A percentile compares a stretch with the other conserved stretches of the same genome.
These are phyloP conservation scores for peach (Prunus persica) DNA, from an alignment of 306 rosid species.

Conservation along the genomic window Prunus_persica_NCBIv2 NC_034016.1:19544001-19544500, in stretches of 20 bases:
- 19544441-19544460: background rate
- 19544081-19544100: background rate
- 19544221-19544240: background rate
- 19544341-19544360: background rate
- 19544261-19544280: no score
- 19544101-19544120: background rate
- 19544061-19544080: background rate
- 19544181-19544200: background rate
- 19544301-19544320: no score
- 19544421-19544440: background rate
- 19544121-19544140: background rate
- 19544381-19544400: background rate
- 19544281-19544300: no score
- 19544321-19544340: no score
- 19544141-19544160: background rate
- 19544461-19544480: background rate
- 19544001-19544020: background rate
- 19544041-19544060: background rate
- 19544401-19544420: background rate
- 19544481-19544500: background rate
- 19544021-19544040: background rate
- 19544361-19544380: background rate
- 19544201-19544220: background rate
- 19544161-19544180: background rate
- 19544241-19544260: no score